These are phyloP conservation scores for Aureobasidium sp. DNA, from an alignment of 2,329 filamentous ascomycete species.

Conservation along the genomic window DNA sequence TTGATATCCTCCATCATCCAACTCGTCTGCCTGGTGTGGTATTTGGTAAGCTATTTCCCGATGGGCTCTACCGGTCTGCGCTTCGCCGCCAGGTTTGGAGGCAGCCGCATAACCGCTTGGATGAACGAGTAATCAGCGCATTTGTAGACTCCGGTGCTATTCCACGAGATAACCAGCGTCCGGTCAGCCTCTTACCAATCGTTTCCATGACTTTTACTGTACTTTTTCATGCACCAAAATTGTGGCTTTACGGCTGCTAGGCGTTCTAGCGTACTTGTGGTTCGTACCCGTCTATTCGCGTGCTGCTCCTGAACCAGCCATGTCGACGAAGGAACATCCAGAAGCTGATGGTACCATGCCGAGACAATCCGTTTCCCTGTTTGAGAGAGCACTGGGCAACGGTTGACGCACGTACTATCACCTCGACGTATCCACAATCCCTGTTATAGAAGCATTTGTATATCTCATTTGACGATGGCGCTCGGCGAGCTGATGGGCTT, in stretches of 20 bases:
- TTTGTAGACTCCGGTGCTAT: neutral
- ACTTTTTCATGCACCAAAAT: neutral
- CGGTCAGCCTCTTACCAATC: conserved; percentile 10
- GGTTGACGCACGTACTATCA: neutral
- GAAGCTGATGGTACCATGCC: neutral
- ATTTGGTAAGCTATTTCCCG: conserved; percentile 93
- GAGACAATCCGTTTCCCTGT: conserved; percentile 10
- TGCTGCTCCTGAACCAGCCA: neutral
- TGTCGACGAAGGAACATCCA: neutral
- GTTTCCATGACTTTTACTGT: neutral
- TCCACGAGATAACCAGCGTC: neutral
- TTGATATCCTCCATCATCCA: conserved; percentile 77
- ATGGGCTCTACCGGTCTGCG: conserved; percentile 88
- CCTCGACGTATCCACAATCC: neutral
- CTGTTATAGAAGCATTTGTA: neutral
- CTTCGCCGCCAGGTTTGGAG: conserved; percentile 78
- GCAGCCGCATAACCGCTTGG: conserved; percentile 77
- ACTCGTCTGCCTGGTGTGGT: conserved; percentile 78
- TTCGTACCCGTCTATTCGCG: neutral
- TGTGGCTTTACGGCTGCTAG: neutral
- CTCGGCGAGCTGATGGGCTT: neutral
- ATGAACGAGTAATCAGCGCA: conserved; percentile 55
- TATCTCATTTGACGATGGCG: neutral
- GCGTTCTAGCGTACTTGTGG: neutral
- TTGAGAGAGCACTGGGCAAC: conserved; percentile 6